These are phyloP conservation scores for Phytophthora crassamura DNA, from an alignment of 352 stramenopile genomes.

Conservation along the genomic window DNA sequence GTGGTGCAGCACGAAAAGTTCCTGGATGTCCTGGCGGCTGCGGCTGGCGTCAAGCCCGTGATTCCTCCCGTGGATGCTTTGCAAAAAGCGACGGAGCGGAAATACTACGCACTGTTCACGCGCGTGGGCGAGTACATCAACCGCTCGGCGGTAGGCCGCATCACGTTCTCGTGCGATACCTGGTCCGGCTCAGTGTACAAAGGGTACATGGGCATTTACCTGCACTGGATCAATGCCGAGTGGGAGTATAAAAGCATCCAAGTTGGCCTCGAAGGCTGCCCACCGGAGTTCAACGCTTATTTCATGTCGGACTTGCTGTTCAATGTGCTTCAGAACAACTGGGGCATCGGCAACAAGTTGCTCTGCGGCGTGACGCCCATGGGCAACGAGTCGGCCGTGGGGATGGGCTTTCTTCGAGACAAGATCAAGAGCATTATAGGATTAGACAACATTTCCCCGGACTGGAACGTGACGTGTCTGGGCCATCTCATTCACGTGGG, in stretches of 20 bases:
- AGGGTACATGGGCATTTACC: conserved; percentile 75
- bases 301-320: conserved; percentile 84
- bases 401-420: conserved; percentile 79
- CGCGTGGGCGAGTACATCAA: conserved; percentile 79
- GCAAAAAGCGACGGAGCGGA: conserved; percentile 76
- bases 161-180: conserved; percentile 84
- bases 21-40: conserved; percentile 57
- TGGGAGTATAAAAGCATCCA: conserved; percentile 88
- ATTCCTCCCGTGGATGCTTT: conserved; percentile 60
- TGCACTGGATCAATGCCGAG: conserved; percentile 88
- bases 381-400: conserved; percentile 65
- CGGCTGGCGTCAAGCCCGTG: conserved; percentile 52
- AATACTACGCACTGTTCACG: conserved; percentile 76
- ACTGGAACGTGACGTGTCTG: conserved; percentile 82
- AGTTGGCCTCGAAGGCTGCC: conserved; percentile 74
- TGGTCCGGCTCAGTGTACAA: conserved; percentile 78
- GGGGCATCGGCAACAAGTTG: conserved; percentile 74
- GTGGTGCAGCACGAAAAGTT: conserved; percentile 78
- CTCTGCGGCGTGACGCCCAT: conserved; percentile 74
- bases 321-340: conserved; percentile 83
- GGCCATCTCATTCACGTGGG: conserved; percentile 78
- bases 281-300: conserved; percentile 73
- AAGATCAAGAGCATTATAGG: conserved; percentile 84
- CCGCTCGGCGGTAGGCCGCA: conserved; percentile 69
- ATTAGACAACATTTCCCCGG: conserved; percentile 72